Conservation (phyloP, 1,139 yeast genomes). For the Geotrichum klebahnii region DNA sequence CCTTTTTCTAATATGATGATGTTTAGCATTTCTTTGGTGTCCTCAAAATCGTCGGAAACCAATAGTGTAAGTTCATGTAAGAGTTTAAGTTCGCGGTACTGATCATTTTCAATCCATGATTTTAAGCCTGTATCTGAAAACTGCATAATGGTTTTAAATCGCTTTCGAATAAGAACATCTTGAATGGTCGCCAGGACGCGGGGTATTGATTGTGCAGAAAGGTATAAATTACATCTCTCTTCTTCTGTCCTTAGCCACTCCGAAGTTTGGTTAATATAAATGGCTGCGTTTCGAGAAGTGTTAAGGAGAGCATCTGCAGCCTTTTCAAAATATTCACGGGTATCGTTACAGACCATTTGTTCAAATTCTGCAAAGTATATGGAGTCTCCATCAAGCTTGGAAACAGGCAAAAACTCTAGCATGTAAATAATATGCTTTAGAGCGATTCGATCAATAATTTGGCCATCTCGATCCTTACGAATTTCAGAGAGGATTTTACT, state of each 20-base stretch:
- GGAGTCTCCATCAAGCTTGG: constrained; percentile 39
- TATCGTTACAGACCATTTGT: constrained; percentile 53
- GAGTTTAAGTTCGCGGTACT: constrained; percentile 43
- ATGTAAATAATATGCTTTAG: constrained; percentile 62
- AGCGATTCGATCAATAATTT: constrained; percentile 56
- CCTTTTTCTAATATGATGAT: constrained; percentile 49
- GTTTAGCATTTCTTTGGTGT: constrained; percentile 50
- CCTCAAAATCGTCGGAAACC: constrained; percentile 51
- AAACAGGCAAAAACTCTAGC: constrained; percentile 59
- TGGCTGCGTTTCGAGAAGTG: constrained; percentile 46
- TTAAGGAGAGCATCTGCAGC: constrained; percentile 45
- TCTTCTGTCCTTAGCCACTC: constrained; percentile 57
- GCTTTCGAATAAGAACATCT: constrained; percentile 57
- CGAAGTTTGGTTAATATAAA: constrained; percentile 54
- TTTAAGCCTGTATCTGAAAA: constrained; percentile 54
- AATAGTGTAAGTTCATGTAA: constrained; percentile 51
- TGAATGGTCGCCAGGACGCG: constrained; percentile 56
- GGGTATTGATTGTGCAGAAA: constrained; percentile 48
- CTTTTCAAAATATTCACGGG: constrained; percentile 53
- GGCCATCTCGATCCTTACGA: constrained; percentile 56
- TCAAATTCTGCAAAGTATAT: constrained; percentile 67
- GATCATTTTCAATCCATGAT: constrained; percentile 49
- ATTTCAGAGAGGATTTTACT: constrained; percentile 55
- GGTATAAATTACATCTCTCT: constrained; percentile 50
- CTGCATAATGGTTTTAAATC: constrained; percentile 51